A percentile compares a stretch with the other conserved stretches of the same genome.
Conservation (phyloP, 768 basidiomycete species). For the Amanita subjunquillea region DNA sequence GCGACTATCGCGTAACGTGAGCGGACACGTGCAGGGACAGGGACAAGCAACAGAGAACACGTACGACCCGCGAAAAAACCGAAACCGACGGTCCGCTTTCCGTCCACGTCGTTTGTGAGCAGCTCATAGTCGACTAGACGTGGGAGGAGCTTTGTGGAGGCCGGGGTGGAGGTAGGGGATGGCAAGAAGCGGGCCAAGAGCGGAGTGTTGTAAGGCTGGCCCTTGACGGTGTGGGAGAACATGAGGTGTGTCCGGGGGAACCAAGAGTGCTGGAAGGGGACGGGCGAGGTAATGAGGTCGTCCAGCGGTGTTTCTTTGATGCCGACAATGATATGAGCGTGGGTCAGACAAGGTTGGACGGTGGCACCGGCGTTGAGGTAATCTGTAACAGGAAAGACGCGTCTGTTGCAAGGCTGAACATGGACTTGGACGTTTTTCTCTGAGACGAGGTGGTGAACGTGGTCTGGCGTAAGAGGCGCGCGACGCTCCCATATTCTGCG, state of each 20-base stretch:
- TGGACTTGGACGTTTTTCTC: slow-evolving; percentile 53
- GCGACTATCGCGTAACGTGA: slow-evolving; percentile 34
- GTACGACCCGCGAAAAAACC: slow-evolving; percentile 88
- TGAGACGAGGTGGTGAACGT: slow-evolving; percentile 49
- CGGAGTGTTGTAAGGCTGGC: slow-evolving; percentile 78
- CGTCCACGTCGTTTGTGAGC: slow-evolving; percentile 40
- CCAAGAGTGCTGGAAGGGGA: slow-evolving; percentile 9
- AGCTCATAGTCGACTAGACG: slow-evolving; percentile 82
- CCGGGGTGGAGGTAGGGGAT: slow-evolving; percentile 3
- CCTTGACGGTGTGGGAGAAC: slow-evolving; percentile 90
- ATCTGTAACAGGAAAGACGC: slow-evolving; percentile 58
- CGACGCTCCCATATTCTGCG: slow-evolving; percentile 80
- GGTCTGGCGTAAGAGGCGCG: slow-evolving; percentile 71
- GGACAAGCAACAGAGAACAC: slow-evolving; percentile 14
- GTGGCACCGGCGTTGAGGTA: slow-evolving; percentile 71
- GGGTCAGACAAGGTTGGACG: slow-evolving; percentile 41
- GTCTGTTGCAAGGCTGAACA: slow-evolving; percentile 64
- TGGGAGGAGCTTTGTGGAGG: slow-evolving; percentile 19
- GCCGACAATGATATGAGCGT: slow-evolving; percentile 71
- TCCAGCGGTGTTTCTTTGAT: slow-evolving; percentile 80
- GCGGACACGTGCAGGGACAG: background rate
- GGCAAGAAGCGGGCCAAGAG: slow-evolving; percentile 58
- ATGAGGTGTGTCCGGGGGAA: slow-evolving; percentile 65
- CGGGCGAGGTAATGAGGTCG: slow-evolving; percentile 42
- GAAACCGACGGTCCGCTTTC: slow-evolving; percentile 79